phyloP scores from a whole-genome alignment of 257 asterid species.

The Capsicum baccatum region DNA sequence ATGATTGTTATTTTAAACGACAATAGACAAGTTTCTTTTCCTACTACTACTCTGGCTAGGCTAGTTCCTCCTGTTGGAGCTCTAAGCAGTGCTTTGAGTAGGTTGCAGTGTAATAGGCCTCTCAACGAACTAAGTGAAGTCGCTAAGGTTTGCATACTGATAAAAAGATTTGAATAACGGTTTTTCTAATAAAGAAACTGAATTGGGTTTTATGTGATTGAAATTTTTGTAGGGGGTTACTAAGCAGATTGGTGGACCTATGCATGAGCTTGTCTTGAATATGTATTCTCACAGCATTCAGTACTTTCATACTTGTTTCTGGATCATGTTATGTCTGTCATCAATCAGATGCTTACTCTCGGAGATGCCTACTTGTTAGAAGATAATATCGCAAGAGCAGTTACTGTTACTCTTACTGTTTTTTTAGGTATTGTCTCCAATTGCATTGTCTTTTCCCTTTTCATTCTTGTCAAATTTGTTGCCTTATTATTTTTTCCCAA shows the following conservation, averaged over 20 bases:
- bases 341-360: constrained; percentile 64
- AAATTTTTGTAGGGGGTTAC: constrained; percentile 80
- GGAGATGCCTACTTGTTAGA: constrained; percentile 41
- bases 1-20: constrained; percentile 96
- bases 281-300: constrained; percentile 95
- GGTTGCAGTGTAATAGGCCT: constrained; percentile 86
- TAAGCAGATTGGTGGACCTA: constrained; percentile 92
- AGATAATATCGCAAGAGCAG: constrained; percentile 79
- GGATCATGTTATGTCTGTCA: constrained; percentile 82
- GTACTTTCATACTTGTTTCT: constrained; percentile 80
- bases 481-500: constrained; percentile 30
- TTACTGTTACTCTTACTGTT: constrained; percentile 85
- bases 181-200: background rate
- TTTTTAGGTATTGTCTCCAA: constrained; percentile 72
- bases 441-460: constrained; percentile 33
- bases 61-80: constrained; percentile 93
- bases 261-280: constrained; percentile 73
- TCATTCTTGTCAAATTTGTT: constrained; percentile 33
- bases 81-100: constrained; percentile 82
- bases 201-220: constrained; percentile 30
- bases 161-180: background rate
- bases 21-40: constrained; percentile 95
- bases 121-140: constrained; percentile 95
- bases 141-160: constrained; percentile 64
- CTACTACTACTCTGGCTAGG: constrained; percentile 90